These are phyloP conservation scores for Aspergillus sp. DNA, from an alignment of 2,329 filamentous ascomycete genomes.

Conservation along the genomic window DNA sequence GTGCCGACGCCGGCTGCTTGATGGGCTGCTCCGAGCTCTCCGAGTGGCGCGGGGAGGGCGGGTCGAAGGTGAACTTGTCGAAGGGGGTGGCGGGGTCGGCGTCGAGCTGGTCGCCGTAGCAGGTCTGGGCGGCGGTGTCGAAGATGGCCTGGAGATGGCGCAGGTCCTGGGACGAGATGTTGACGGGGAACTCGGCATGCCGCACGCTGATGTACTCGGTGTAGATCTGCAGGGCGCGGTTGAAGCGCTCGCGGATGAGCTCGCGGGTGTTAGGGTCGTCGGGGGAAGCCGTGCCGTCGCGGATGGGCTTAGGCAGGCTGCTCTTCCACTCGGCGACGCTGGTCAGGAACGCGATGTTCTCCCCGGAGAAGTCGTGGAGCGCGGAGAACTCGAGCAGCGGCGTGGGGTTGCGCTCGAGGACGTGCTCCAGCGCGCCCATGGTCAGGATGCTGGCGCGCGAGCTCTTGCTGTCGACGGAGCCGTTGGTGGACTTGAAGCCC, in stretches of 20 bases:
- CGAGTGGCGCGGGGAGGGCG: conserved; percentile 18
- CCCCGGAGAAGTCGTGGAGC: conserved; percentile 64
- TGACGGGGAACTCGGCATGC: conserved; percentile 65
- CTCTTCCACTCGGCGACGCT: conserved; percentile 58
- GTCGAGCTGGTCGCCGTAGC: conserved; percentile 39
- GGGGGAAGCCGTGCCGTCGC: conserved; percentile 14
- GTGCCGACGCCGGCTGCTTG: conserved; percentile 25
- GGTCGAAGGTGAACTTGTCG: conserved; percentile 23
- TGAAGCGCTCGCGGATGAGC: conserved; percentile 53
- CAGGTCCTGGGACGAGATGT: conserved; percentile 59
- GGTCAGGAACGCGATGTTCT: conserved; percentile 67
- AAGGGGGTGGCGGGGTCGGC: conserved; percentile 41
- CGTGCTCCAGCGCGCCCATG: conserved; percentile 62
- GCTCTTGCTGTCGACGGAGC: conserved; percentile 36
- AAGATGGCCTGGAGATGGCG: conserved; percentile 57
- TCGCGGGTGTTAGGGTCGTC: conserved; percentile 21
- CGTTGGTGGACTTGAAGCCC: conserved; percentile 28
- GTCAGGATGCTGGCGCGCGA: conserved; percentile 52
- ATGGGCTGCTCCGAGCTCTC: conserved; percentile 21
- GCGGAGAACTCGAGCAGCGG: conserved; percentile 65
- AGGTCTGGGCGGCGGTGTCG: conserved; percentile 46
- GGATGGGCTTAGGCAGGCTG: conserved; percentile 20
- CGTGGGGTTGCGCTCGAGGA: conserved; percentile 56
- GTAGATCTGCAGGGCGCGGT: conserved; percentile 60
- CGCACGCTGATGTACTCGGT: conserved; percentile 58